Conservation (phyloP, 805 yeast genomes). For the Debaryomyces prosopidis region DNA sequence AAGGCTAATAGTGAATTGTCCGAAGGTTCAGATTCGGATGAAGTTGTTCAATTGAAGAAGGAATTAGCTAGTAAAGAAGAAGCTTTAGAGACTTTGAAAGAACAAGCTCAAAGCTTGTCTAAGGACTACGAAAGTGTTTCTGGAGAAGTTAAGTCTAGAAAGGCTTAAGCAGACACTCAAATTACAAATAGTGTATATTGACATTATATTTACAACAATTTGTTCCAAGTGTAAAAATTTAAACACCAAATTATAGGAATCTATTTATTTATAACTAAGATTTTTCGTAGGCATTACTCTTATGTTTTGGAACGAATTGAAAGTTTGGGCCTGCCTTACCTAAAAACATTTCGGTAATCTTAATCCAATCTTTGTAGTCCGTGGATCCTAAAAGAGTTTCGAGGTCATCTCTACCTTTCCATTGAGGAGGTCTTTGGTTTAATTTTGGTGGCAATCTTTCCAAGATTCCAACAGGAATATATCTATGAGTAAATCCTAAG, state of each 20-base stretch:
- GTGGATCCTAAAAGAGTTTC: slow-evolving; percentile 86
- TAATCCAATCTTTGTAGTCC: slow-evolving; percentile 93
- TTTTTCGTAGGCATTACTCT: slow-evolving; percentile 72
- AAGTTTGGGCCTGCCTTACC: slow-evolving; percentile 81
- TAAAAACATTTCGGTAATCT: slow-evolving; percentile 89
- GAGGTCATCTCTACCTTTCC: slow-evolving; percentile 90
- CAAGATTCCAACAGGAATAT: slow-evolving; percentile 89
- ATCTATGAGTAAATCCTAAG: slow-evolving; percentile 89
- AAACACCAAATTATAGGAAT: background rate
- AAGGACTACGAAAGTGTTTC: slow-evolving; percentile 58
- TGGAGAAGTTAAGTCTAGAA: slow-evolving; percentile 13
- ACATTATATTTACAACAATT: background rate
- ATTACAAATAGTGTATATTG: background rate
- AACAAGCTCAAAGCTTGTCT: slow-evolving; percentile 66
- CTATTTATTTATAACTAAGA: slow-evolving; percentile 1
- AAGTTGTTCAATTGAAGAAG: slow-evolving; percentile 47
- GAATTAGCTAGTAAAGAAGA: slow-evolving; percentile 56
- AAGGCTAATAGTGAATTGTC: slow-evolving; percentile 19
- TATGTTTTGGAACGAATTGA: slow-evolving; percentile 89
- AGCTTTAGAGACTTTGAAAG: slow-evolving; percentile 67
- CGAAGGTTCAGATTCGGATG: slow-evolving; percentile 29
- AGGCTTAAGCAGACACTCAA: slow-evolving; percentile 3
- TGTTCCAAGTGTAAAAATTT: slow-evolving; percentile 1
- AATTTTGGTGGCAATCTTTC: slow-evolving; percentile 85
- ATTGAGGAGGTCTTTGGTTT: slow-evolving; percentile 91